Percentiles rank a stretch among this genome's conserved stretches.
phyloP scores from a whole-genome alignment of 129 eudicot species.

The Artemisia tridentata region DNA sequence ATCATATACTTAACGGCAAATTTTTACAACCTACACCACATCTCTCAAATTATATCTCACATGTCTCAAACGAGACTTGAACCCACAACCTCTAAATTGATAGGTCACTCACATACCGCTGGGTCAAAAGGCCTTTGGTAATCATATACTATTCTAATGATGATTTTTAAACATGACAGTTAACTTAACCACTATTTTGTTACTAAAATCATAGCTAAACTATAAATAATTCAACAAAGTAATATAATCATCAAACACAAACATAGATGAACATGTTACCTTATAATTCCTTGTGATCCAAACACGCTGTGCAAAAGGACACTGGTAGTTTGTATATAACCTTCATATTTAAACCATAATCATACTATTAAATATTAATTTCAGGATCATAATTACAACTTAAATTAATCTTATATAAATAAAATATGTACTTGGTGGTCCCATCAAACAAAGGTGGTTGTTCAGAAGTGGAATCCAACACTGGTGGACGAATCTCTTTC shows the following conservation, averaged over 20 bases:
- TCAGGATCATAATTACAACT: background rate
- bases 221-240: no score
- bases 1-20: no score
- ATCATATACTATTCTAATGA: no score
- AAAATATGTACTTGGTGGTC: conserved; percentile 44
- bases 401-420: background rate
- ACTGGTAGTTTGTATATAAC: conserved; percentile 54
- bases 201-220: no score
- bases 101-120: no score
- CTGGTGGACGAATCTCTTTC: conserved; percentile 43
- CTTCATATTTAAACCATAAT: conserved; percentile 24
- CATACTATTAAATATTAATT: background rate
- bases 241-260: background rate
- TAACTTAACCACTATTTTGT: no score
- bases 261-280: conserved; percentile 34
- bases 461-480: conserved; percentile 66
- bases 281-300: conserved; percentile 83
- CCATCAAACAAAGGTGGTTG: conserved; percentile 78
- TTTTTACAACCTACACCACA: no score
- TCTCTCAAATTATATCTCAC: no score
- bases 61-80: no score
- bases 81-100: no score
- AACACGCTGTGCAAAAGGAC: conserved; percentile 77
- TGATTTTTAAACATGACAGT: no score
- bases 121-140: no score